These are phyloP conservation scores for Tricholoma furcatifolium DNA, from an alignment of 768 basidiomycete genomes.

Conservation along the genomic window DNA sequence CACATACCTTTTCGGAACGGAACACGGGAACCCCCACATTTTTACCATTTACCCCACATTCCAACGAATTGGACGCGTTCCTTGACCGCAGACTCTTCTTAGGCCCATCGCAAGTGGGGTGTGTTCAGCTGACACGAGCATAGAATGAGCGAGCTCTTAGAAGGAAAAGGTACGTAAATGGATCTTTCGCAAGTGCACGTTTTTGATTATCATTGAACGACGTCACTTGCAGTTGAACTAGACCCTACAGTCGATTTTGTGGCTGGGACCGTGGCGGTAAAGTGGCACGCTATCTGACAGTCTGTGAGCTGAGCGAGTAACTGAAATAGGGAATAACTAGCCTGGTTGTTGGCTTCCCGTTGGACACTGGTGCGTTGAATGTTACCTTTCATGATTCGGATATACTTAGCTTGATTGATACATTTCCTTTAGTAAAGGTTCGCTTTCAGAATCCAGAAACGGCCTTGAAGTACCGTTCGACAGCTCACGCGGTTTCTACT, in stretches of 20 bases:
- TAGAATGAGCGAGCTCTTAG: constrained; percentile 4
- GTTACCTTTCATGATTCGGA: too few relatives aligned
- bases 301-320: not conserved
- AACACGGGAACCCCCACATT: too few relatives aligned
- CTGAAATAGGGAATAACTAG: constrained; percentile 55
- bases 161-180: constrained; percentile 5
- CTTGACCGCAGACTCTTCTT: too few relatives aligned
- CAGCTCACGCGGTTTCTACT: constrained; percentile 60
- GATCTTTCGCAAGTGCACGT: not conserved
- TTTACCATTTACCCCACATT: too few relatives aligned
- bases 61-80: too few relatives aligned
- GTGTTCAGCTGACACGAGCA: not conserved
- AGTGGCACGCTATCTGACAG: not conserved
- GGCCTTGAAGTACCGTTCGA: constrained; percentile 58
- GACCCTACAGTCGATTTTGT: constrained; percentile 74
- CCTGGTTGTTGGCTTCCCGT: constrained; percentile 72
- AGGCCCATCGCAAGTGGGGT: too few relatives aligned
- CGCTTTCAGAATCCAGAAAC: constrained; percentile 70
- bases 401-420: not conserved
- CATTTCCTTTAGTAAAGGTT: constrained; percentile 61
- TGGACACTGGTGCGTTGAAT: constrained; percentile 57
- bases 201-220: not conserved
- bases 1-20: too few relatives aligned
- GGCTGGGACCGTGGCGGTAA: constrained; percentile 68
- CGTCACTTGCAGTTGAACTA: constrained; percentile 24